phyloP scores from a whole-genome alignment of 768 basidiomycete species.

The Xerocomus spinulosus region DNA sequence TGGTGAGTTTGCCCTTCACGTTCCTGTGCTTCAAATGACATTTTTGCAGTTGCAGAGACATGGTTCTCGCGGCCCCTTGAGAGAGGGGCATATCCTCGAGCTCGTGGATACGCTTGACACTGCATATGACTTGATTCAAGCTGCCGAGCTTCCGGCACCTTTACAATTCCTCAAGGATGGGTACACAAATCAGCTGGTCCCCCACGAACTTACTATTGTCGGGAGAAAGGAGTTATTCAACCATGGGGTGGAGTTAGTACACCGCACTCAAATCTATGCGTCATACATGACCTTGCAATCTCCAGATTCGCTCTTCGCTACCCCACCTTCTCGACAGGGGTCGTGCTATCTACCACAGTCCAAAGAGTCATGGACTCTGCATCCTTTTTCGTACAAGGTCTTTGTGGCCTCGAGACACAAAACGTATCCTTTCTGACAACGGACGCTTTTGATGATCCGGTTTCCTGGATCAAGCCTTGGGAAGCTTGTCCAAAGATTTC shows the following conservation, averaged over 20 bases:
- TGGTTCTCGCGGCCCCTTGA: conserved; percentile 33
- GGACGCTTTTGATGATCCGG: conserved; percentile 27
- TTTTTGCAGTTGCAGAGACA: conserved; percentile 35
- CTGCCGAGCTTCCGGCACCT: conserved; percentile 27
- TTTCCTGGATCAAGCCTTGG: conserved; percentile 37
- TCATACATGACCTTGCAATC: neutral
- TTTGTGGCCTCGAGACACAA: conserved; percentile 30
- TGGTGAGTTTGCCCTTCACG: conserved; percentile 22
- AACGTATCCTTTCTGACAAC: conserved; percentile 24
- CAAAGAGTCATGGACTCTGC: conserved; percentile 34
- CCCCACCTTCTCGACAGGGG: conserved; percentile 7
- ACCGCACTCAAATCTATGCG: neutral
- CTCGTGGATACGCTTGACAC: conserved; percentile 29
- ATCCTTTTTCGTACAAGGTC: conserved; percentile 35
- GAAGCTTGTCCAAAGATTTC: conserved; percentile 26
- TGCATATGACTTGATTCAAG: conserved; percentile 18
- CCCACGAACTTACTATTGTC: conserved; percentile 33
- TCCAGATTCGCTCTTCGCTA: conserved; percentile 11
- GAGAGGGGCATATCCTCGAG: conserved; percentile 29
- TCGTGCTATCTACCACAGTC: conserved; percentile 1
- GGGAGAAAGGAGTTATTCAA: conserved; percentile 35
- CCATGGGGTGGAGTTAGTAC: conserved; percentile 34
- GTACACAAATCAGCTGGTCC: conserved; percentile 28
- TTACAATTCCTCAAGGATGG: conserved; percentile 34
- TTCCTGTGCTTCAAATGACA: neutral